Conservation (phyloP, 176 grass and related monocot genomes). For the Eragrostis nindensis region DNA sequence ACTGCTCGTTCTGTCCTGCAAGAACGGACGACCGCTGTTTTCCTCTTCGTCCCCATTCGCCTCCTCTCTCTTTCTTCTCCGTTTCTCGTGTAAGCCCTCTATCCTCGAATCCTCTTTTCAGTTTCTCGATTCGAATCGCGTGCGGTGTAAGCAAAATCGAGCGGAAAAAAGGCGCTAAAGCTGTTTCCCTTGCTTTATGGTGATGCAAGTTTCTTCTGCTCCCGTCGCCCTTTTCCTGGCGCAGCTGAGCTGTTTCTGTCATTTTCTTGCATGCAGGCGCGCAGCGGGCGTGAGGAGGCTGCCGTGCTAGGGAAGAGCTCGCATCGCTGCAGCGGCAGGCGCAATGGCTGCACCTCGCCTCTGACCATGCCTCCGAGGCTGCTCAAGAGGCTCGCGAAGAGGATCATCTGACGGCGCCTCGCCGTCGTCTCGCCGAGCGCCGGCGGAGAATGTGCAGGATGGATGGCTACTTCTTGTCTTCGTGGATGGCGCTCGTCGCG, state of each 20-base stretch:
- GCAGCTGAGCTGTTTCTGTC: conserved; percentile 42
- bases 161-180: conserved; percentile 45
- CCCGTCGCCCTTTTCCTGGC: neutral
- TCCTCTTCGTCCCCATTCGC: conserved; percentile 15
- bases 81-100: conserved; percentile 34
- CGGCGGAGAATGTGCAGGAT: conserved; percentile 47
- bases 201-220: conserved; percentile 50
- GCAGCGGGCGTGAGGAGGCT: conserved; percentile 32
- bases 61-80: conserved; percentile 20
- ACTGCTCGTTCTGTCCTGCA: conserved; percentile 37
- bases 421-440: conserved; percentile 10
- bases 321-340: neutral
- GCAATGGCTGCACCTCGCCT: conserved; percentile 35
- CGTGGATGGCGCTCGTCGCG: conserved; percentile 23
- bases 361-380: conserved; percentile 50
- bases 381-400: conserved; percentile 55
- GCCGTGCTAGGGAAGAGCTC: conserved; percentile 28
- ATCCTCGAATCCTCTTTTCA: conserved; percentile 31
- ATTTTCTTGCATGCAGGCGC: conserved; percentile 32
- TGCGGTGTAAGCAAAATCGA: conserved; percentile 44
- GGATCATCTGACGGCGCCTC: conserved; percentile 52
- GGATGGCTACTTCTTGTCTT: conserved; percentile 57
- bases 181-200: conserved; percentile 43
- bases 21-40: conserved; percentile 48
- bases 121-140: conserved; percentile 53